Base-by-base conservation (phyloP, 495 filamentous ascomycete genomes). In the Neurospora intermedia region DNA sequence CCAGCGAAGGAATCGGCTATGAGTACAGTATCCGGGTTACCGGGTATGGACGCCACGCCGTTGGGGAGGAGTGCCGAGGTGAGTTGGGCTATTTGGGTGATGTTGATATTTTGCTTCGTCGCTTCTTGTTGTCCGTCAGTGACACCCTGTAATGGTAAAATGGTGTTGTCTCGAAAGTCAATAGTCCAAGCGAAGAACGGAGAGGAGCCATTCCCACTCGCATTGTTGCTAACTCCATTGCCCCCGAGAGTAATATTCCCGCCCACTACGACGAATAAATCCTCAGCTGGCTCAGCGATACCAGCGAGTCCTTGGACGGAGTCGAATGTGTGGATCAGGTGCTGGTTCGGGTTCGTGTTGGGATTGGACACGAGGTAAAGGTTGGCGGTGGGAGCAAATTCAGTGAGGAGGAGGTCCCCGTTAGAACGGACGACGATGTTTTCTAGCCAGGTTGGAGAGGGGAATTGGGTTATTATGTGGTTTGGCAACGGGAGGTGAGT, bases 361-460 rank as follows among this genome's bases (percentile, higher is more conserved):
- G 40, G 5, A 9, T 20, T 48, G n/a, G 69, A 69, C n/a, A 69
- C 45, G 31, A 73, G 72, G 18, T 20, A 9, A 6, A 75, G 79
- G 69, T 39, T 66, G 27, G 41, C 74, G 74, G 7, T 69, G 45
- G 5, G 78, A 13, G 35, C 77, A 66, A 78, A 75, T 8, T 78
- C 75, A 13, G 80, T 81, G 18, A 82, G 41, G 9, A 85, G 75
- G 43, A 85, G 73, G 70, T 80, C 78, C 70, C 82, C 80, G 43
- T 79, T 82, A 15, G 71, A 15, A 45, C 81, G 81, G 23, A 83
- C 73, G 62, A 80, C 81, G 31, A 84, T 80, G 69, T 85, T 85
- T 45, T 84, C 83, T 35, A 82, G 35, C 81, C 80, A 83, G 45
- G 78, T 79, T 0, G 75, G 77, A 15, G 77, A 46, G 69, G 82